Conservation (phyloP, 306 rosid species). For the Pterocarpus macrocarpus region DNA sequence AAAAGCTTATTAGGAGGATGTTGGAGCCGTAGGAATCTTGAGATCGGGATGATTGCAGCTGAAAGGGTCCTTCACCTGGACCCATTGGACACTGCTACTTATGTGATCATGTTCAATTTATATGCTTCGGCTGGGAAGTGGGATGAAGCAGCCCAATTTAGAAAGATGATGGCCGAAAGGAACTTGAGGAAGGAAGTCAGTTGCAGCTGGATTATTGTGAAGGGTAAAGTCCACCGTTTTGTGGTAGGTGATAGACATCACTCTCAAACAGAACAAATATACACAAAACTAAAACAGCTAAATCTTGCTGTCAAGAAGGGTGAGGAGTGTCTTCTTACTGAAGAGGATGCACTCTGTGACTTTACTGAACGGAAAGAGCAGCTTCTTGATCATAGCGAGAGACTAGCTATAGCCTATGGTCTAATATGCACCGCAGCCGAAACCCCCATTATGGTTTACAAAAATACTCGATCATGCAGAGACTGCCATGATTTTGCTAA, state of each 20-base stretch:
- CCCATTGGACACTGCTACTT: constrained; percentile 61
- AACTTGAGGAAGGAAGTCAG: constrained; percentile 62
- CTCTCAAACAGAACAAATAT: constrained; percentile 59
- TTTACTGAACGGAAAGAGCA: constrained; percentile 60
- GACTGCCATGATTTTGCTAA: constrained; percentile 77
- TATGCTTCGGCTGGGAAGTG: constrained; percentile 63
- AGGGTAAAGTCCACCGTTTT: constrained; percentile 63
- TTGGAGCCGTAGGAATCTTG: constrained; percentile 65
- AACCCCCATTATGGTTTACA: constrained; percentile 59
- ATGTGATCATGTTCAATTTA: constrained; percentile 66
- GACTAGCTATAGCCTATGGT: constrained; percentile 71
- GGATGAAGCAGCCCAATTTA: constrained; percentile 63
- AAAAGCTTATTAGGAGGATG: constrained; percentile 72
- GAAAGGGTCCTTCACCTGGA: constrained; percentile 57
- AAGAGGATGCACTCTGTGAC: constrained; percentile 54
- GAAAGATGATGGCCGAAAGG: constrained; percentile 66
- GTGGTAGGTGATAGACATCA: constrained; percentile 74
- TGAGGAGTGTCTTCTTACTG: constrained; percentile 47
- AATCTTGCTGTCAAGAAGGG: constrained; percentile 37
- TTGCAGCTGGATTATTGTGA: constrained; percentile 68
- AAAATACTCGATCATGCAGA: constrained; percentile 65
- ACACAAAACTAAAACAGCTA: constrained; percentile 61
- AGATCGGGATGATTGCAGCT: constrained; percentile 61
- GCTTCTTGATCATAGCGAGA: constrained; percentile 69
- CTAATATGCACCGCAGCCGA: constrained; percentile 54